Conservation (phyloP, 306 rosid species). For the Fragaria vesca region DNA sequence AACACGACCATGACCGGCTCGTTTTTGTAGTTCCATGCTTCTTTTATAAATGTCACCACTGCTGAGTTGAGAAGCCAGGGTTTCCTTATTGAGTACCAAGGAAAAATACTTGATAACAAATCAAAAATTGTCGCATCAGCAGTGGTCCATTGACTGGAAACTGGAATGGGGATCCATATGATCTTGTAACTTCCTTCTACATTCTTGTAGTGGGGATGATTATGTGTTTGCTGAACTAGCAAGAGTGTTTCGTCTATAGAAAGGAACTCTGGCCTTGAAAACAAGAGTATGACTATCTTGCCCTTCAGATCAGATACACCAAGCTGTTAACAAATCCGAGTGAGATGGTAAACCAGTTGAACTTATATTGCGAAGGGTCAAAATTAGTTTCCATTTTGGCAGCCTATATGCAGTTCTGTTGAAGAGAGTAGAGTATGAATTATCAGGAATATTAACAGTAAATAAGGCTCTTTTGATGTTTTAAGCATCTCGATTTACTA, state of each 20-base stretch:
- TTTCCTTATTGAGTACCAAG: conserved; percentile 51
- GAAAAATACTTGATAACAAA: conserved; percentile 41
- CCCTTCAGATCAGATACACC: conserved; percentile 46
- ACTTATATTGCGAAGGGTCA: background rate
- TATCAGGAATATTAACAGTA: background rate
- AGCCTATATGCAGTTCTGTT: background rate
- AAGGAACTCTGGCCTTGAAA: conserved; percentile 49
- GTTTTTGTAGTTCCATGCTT: conserved; percentile 49
- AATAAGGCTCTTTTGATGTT: background rate
- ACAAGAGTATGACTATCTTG: conserved; percentile 49
- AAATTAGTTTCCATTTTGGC: conserved; percentile 6
- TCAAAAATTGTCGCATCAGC: conserved; percentile 42
- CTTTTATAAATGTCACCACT: conserved; percentile 36
- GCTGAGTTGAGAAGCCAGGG: conserved; percentile 50
- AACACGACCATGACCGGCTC: conserved; percentile 47
- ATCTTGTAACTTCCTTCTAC: conserved; percentile 38
- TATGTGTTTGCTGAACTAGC: conserved; percentile 56
- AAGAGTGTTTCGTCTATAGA: conserved; percentile 37
- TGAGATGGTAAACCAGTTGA: conserved; percentile 11
- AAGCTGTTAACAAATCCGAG: conserved; percentile 37
- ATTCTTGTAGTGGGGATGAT: conserved; percentile 43
- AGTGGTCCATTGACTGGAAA: conserved; percentile 51
- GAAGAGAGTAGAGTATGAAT: conserved; percentile 4
- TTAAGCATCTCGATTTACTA: background rate
- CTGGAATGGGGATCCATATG: conserved; percentile 63